Percentiles rank a stretch among this genome's conserved stretches.
Conservation (phyloP, 1,139 yeast genomes). For the Yamadazyma pseudoaaseri region DNA sequence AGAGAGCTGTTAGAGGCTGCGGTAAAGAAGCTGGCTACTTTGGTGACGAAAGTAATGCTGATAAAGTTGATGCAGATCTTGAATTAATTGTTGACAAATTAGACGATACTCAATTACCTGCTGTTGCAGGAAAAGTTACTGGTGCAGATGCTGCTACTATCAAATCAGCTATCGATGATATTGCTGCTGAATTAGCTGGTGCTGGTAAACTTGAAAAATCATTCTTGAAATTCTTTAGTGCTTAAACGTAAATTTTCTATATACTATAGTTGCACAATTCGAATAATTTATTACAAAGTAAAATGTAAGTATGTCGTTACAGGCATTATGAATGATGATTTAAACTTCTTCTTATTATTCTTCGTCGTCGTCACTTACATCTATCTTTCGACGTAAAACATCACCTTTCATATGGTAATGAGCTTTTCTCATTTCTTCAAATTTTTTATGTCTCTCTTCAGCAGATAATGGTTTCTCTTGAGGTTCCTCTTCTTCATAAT, state of each 20-base stretch:
- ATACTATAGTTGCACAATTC: too few relatives aligned
- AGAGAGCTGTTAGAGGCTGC: slow-evolving; percentile 83
- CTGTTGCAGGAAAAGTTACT: slow-evolving; percentile 62
- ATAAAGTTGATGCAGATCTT: slow-evolving; percentile 73
- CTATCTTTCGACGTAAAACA: slow-evolving; percentile 41
- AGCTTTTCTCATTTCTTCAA: slow-evolving; percentile 73
- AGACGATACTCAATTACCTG: slow-evolving; percentile 72
- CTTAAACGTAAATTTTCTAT: slow-evolving; percentile 1
- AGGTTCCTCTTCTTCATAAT: slow-evolving; percentile 32
- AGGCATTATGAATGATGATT: too few relatives aligned
- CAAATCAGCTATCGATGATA: slow-evolving; percentile 50
- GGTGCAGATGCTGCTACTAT: slow-evolving; percentile 51
- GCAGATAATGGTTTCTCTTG: slow-evolving; percentile 44
- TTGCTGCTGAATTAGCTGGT: slow-evolving; percentile 41
- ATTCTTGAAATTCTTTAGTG: slow-evolving; percentile 34
- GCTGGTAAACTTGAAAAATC: slow-evolving; percentile 32
- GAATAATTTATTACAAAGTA: too few relatives aligned
- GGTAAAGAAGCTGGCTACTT: slow-evolving; percentile 86
- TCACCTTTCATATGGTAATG: slow-evolving; percentile 74
- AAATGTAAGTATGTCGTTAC: too few relatives aligned
- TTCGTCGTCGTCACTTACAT: slow-evolving; percentile 31
- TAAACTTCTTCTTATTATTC: slow-evolving; percentile 7
- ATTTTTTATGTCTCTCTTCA: slow-evolving; percentile 62
- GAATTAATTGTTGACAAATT: slow-evolving; percentile 76
- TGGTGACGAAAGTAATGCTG: slow-evolving; percentile 68